Conservation (phyloP, 192 early-diverging fungal species). For the Endogone sp. region DNA sequence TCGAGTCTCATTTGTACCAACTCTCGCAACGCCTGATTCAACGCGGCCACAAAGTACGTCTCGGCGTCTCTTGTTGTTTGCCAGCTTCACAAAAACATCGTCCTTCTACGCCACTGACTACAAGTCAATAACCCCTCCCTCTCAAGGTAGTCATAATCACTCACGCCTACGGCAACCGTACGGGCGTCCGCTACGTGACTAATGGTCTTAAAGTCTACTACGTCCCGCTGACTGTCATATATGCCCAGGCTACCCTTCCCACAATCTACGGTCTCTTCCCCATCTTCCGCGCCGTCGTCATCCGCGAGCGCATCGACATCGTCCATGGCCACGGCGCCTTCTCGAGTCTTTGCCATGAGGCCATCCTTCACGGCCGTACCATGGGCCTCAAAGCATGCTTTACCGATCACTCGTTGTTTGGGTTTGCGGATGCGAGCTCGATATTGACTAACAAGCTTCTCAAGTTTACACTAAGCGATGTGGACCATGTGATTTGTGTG, state of each 20-base stretch:
- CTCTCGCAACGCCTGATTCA: conserved; percentile 84
- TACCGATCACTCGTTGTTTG: conserved; percentile 97
- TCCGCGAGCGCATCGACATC: conserved; percentile 88
- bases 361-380: conserved; percentile 90
- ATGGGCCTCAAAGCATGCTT: conserved; percentile 94
- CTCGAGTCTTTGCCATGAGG: conserved; percentile 92
- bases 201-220: conserved; percentile 96
- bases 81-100: too few relatives aligned
- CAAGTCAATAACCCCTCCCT: neutral
- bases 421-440: conserved; percentile 89
- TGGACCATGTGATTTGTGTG: conserved; percentile 97
- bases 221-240: conserved; percentile 78
- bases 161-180: conserved; percentile 78
- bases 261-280: conserved; percentile 91
- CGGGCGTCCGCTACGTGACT: conserved; percentile 87
- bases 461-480: conserved; percentile 95
- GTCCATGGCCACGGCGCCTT: conserved; percentile 98
- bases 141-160: conserved; percentile 83
- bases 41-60: conserved; percentile 83
- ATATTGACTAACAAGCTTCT: conserved; percentile 96
- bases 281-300: conserved; percentile 85
- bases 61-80: too few relatives aligned
- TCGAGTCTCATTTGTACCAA: conserved; percentile 92
- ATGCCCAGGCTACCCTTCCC: conserved; percentile 85
- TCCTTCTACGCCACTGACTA: neutral